Conservation (phyloP, 805 yeast species). For the Hanseniaspora pseudoguilliermondii region DNA sequence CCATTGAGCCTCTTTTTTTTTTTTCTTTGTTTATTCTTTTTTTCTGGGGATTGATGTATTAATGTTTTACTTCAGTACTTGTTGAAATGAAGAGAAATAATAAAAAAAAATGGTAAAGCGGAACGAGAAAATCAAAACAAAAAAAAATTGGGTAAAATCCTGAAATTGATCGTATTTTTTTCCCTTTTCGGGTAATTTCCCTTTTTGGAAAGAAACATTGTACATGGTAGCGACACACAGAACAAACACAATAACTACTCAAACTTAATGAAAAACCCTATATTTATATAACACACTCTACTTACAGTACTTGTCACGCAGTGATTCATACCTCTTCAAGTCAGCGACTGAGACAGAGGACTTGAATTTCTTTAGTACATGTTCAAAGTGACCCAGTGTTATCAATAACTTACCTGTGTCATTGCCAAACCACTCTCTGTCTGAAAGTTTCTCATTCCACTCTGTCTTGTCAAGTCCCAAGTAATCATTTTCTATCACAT, state of each 20-base stretch:
- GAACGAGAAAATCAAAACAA: too few species aligned
- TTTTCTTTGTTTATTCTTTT: neutral
- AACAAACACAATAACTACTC: too few species aligned
- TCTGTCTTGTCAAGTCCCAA: conserved; percentile 34
- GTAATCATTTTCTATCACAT: conserved; percentile 56
- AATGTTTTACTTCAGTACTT: too few species aligned
- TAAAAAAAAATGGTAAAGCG: neutral
- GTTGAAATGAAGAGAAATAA: neutral
- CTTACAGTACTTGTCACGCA: conserved; percentile 59
- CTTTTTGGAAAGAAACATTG: too few species aligned
- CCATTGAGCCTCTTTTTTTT: conserved; percentile 29
- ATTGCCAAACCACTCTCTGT: conserved; percentile 3
- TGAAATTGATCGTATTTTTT: too few species aligned
- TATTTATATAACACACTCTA: neutral
- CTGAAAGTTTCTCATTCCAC: conserved; percentile 70
- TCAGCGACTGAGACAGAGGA: conserved; percentile 88
- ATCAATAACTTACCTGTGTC: neutral
- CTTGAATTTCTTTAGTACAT: conserved; percentile 54
- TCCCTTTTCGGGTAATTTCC: too few species aligned
- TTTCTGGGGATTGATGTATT: neutral
- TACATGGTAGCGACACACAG: too few species aligned
- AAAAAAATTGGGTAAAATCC: too few species aligned
- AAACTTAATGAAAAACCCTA: too few species aligned
- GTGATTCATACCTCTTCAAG: conserved; percentile 61
- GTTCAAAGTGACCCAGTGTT: conserved; percentile 49